phyloP scores from a whole-genome alignment of 805 yeast genomes.

The Pichia scutulata region DNA sequence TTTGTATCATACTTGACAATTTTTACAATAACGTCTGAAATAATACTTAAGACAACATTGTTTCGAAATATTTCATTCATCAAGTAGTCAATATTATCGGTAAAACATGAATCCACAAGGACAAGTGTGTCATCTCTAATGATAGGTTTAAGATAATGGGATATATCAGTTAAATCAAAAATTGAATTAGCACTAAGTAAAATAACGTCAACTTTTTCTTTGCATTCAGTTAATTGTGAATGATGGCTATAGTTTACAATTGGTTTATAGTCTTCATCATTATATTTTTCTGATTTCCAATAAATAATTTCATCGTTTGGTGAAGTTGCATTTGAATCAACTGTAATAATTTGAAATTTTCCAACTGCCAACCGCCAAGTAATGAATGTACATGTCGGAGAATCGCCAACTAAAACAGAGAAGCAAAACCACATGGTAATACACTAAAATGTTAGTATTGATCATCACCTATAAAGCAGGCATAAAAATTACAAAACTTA shows the following conservation, averaged over 20 bases:
- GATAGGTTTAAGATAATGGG: conserved; percentile 4
- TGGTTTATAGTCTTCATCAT: conserved; percentile 3
- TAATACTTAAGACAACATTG: conserved; percentile 15
- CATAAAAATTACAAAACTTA: not conserved
- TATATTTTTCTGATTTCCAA: conserved; percentile 10
- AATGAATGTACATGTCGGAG: conserved; percentile 23
- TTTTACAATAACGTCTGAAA: conserved; percentile 22
- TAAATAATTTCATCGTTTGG: not conserved
- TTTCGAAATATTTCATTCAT: conserved; percentile 11
- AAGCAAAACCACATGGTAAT: not conserved
- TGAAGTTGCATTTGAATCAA: conserved; percentile 3
- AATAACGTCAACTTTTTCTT: conserved; percentile 15
- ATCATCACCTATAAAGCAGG: not conserved
- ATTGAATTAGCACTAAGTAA: conserved; percentile 15
- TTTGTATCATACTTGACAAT: conserved; percentile 7
- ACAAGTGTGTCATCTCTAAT: conserved; percentile 18
- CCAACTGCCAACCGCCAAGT: conserved; percentile 24
- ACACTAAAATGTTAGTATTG: conserved; percentile 1
- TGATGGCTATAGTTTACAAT: not conserved
- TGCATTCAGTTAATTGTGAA: not conserved
- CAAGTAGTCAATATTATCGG: conserved; percentile 16
- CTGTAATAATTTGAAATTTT: conserved; percentile 14
- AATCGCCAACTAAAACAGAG: conserved; percentile 22
- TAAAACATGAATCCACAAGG: conserved; percentile 22
- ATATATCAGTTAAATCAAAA: conserved; percentile 6